Evolutionary conservation across 129 eudicot genomes (phyloP), one percentile per base, ranked within the genome.

Genomic region (Chrysanthemum seticuspe): DNA sequence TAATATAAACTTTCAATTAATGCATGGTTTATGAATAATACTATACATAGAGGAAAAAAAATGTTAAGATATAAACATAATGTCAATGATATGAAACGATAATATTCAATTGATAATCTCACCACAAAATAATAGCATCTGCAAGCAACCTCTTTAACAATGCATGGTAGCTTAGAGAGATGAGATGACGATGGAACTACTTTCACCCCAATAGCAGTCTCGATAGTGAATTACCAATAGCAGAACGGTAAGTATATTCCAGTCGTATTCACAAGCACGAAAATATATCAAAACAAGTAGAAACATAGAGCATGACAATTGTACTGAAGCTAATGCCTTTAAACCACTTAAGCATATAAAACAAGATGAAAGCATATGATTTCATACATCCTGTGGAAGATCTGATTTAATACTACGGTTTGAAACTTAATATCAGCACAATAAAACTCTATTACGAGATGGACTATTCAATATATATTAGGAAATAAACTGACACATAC

Each of bases 101-200:
- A 13, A 40, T 5, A 16, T 40, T n/a, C 25, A 57, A 49, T 45
- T 76, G 34, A 18, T 34, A 59, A 48, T 31, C 13, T 7, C 25
- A 60, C 13, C 29, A 34, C 49, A 69, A 68, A 62, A 60, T 13
- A 62, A 49, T 61, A 51, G 11, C 47, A 29, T 25, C 36, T 62
- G 27, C 54, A 67, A 55, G 72, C 68, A 68, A 78, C 86, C 80
- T 73, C 76, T 29, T 48, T 61, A 74, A 74, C 70, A 67, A 73
- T 31, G 49, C 10, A 15, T 44, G 63, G 71, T n/a, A 82, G 52
- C 58, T 69, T 74, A 23, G 53, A 45, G 11, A 68, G 62, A 54
- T 74, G 76, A 61, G 65, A 45, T 62, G 79, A 62, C 29, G 67
- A 62, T 18, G 83, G 86, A 78, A 78, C 73, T 69, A 62, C 82